Evolutionary conservation across 2,329 filamentous ascomycete genomes (phyloP), one percentile per base, ranked within the genome.

Genomic region (Corinectria fuckeliana): DNA sequence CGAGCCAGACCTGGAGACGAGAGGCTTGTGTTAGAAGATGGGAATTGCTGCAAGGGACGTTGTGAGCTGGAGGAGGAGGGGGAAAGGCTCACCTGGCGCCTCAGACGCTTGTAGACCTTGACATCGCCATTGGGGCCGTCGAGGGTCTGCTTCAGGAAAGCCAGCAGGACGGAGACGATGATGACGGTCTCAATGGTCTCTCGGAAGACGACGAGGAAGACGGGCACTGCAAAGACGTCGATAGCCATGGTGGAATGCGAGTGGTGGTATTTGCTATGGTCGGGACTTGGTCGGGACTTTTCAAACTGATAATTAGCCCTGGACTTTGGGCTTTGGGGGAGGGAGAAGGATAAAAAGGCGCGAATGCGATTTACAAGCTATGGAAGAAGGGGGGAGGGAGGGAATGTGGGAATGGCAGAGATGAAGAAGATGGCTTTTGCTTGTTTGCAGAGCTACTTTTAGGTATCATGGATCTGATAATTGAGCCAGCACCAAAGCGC

Each of bases 161-260:
- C 87, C 38, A 96, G 84, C 30, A 96, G 81, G n/a, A 96, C 90
- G 0, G 92, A 94, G 63, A 96, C 87, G 68, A 96, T 91, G 71
- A 96, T 92, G 70, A 85, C 88, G 1, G 90, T 91, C 80, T 96
- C 92, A 47, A 96, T 80, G 39, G 88, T 87, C 78, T 96, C 93
- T 72, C 93, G 88, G 74, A 96, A 95, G 77, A 91, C 88, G 74
- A 97, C 91, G 80, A 97, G 93, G 80, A 96, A 96, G 55, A 96
- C 86, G 65, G 90, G 90, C 20, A 92, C 87, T 63, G 90, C 85
- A 75, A 93, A 93, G 58, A 93, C 87, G 73, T 90, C 85, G 61
- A 84, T 82, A 74, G 88, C 88, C 79, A 85, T 88, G 64, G 50
- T 73, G 65, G 47, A 34, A 21, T 16, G 39, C 47, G 20, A n/a